These are phyloP conservation scores for Claviceps arundinis DNA, from an alignment of 2,329 filamentous ascomycete species.

Conservation along the genomic window DNA sequence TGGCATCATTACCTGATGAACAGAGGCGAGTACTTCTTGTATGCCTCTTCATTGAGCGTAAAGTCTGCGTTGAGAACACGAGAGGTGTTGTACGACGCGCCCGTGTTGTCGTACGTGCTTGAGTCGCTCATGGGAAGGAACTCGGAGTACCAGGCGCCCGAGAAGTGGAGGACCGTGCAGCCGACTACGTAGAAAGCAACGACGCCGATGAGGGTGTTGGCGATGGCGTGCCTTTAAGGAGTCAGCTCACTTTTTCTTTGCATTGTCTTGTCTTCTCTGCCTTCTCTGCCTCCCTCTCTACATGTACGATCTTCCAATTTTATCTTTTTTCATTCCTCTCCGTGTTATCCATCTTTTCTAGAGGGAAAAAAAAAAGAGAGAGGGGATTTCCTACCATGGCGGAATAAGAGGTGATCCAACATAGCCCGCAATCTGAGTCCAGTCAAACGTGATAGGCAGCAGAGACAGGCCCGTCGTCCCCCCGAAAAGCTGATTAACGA, in stretches of 20 bases:
- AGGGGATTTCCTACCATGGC: conserved; percentile 39
- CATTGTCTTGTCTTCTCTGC: not conserved
- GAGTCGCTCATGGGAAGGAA: conserved; percentile 60
- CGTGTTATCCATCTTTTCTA: too few relatives aligned
- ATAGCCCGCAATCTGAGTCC: conserved; percentile 59
- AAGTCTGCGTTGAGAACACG: conserved; percentile 48
- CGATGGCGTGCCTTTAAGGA: conserved; percentile 50
- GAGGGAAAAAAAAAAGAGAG: too few relatives aligned
- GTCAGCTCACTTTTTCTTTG: not conserved
- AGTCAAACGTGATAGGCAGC: conserved; percentile 63
- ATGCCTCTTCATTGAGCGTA: conserved; percentile 49
- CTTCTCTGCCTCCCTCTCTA: not conserved
- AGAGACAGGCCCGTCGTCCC: conserved; percentile 53
- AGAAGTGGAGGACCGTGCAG: conserved; percentile 49
- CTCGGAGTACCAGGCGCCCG: conserved; percentile 47
- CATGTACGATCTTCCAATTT: not conserved
- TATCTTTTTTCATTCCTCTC: not conserved
- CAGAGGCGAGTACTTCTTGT: conserved; percentile 53
- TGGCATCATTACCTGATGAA: conserved; percentile 37
- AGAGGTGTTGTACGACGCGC: conserved; percentile 47
- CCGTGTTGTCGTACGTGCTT: conserved; percentile 59
- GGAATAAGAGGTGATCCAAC: conserved; percentile 55
- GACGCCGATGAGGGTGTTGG: conserved; percentile 57
- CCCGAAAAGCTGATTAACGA: conserved; percentile 63
- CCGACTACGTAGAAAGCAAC: conserved; percentile 51